phyloP scores from a whole-genome alignment of 345 rosid genomes.

The Pugionium cornutum region DNA sequence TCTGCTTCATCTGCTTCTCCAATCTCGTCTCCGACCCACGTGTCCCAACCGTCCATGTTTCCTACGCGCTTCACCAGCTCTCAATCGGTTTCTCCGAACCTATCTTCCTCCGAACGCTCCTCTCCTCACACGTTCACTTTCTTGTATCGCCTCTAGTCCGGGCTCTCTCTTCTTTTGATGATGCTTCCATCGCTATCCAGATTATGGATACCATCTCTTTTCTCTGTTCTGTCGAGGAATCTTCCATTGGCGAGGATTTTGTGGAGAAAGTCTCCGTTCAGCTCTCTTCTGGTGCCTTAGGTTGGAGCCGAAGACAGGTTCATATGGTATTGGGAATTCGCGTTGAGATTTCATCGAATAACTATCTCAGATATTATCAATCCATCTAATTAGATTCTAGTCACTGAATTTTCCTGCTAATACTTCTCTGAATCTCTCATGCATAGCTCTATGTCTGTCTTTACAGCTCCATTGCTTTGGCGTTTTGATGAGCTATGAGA shows the following conservation, averaged over 20 bases:
- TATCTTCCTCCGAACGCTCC: slow-evolving; percentile 48
- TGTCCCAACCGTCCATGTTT: slow-evolving; percentile 68
- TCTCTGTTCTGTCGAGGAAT: slow-evolving; percentile 46
- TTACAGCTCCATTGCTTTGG: slow-evolving; percentile 87
- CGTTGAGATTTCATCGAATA: too few relatives aligned
- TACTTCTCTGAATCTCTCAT: background rate
- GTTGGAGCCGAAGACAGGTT: slow-evolving; percentile 74
- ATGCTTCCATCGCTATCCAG: slow-evolving; percentile 71
- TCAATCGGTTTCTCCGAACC: slow-evolving; percentile 63
- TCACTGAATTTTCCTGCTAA: background rate
- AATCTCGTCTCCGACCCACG: slow-evolving; percentile 64
- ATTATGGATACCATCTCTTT: slow-evolving; percentile 47
- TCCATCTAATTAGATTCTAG: too few relatives aligned
- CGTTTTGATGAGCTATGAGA: slow-evolving; percentile 53
- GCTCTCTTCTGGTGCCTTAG: slow-evolving; percentile 62
- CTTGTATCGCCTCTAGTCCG: slow-evolving; percentile 80
- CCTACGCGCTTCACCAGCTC: slow-evolving; percentile 94
- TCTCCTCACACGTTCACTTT: slow-evolving; percentile 67
- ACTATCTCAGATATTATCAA: too few relatives aligned
- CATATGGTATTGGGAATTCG: slow-evolving; percentile 45
- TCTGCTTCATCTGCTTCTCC: slow-evolving; percentile 80
- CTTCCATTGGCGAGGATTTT: slow-evolving; percentile 49
- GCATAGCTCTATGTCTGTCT: slow-evolving; percentile 13
- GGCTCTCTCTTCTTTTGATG: slow-evolving; percentile 75
- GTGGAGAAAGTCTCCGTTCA: slow-evolving; percentile 47